Evolutionary conservation across 73 alveolate genomes (phyloP).

Genomic region (Diophrys appendiculata): DNA sequence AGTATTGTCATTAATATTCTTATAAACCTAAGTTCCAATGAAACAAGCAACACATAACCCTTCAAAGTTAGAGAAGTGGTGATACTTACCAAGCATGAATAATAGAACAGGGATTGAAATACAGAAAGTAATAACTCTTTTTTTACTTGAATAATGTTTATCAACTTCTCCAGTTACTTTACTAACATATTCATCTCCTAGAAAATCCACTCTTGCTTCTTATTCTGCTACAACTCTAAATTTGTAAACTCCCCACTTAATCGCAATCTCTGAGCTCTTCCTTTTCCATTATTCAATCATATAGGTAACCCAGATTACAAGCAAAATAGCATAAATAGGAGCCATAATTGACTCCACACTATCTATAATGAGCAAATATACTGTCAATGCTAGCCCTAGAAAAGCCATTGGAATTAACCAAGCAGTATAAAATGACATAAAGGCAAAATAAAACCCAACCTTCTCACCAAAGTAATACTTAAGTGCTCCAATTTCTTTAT

Average conservation of each 20-base stretch:
- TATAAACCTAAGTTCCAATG: constrained; percentile 17
- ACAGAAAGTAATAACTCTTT: neutral
- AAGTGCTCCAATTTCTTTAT: constrained; percentile 30
- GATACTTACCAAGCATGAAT: constrained; percentile 33
- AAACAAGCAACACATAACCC: constrained; percentile 24
- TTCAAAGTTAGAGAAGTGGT: too few relatives aligned
- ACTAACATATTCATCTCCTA: constrained; percentile 41
- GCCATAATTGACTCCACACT: too few relatives aligned
- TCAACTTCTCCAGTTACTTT: constrained; percentile 11
- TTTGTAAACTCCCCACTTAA: constrained; percentile 45
- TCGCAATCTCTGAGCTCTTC: constrained; percentile 43
- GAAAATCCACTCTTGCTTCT: constrained; percentile 42
- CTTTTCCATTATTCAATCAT: constrained; percentile 52
- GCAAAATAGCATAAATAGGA: constrained; percentile 28
- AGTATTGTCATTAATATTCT: constrained; percentile 22
- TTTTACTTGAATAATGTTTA: constrained; percentile 13
- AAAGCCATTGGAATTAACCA: constrained; percentile 79
- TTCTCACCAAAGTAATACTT: constrained; percentile 79
- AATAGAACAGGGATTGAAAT: constrained; percentile 21
- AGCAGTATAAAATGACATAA: constrained; percentile 72
- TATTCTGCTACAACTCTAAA: too few relatives aligned
- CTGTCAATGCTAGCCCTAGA: constrained; percentile 56
- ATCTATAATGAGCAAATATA: constrained; percentile 10
- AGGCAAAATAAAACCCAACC: constrained; percentile 81
- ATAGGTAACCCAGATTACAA: constrained; percentile 40